Evolutionary conservation across 2,329 filamentous ascomycete genomes (phyloP).

Genomic region (Microdochium trichocladiopsis): DNA sequence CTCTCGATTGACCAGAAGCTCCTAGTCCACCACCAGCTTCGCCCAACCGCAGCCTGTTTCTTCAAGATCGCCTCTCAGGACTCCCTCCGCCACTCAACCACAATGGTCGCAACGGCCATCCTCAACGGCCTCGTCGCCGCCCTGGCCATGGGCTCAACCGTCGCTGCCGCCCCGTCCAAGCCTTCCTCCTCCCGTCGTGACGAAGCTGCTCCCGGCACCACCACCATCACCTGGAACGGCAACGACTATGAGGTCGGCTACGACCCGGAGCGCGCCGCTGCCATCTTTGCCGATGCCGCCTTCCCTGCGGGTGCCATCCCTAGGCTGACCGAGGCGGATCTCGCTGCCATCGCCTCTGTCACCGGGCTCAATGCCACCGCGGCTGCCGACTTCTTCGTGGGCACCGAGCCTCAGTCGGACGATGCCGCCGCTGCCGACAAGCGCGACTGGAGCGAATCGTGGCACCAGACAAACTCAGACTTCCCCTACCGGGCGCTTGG

Average conservation of each 20-base stretch:
- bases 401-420: not conserved
- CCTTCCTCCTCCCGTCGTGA: too few relatives aligned
- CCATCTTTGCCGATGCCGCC: not conserved
- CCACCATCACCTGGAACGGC: not conserved
- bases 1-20: not conserved
- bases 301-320: not conserved
- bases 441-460: not conserved
- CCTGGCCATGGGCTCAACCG: not conserved
- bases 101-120: not conserved
- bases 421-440: not conserved
- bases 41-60: not conserved
- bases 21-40: not conserved
- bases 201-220: not conserved
- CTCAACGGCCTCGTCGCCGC: not conserved
- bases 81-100: not conserved
- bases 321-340: not conserved
- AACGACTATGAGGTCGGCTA: not conserved
- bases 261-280: not conserved
- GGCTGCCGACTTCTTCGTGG: not conserved
- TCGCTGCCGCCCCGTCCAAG: not conserved
- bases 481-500: not conserved
- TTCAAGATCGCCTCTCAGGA: not conserved
- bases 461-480: not conserved
- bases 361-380: not conserved
- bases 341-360: not conserved